Evolutionary conservation across 768 basidiomycete species (phyloP), one percentile per base, ranked within the genome.

Genomic region (Amanita pallidorosea): DNA sequence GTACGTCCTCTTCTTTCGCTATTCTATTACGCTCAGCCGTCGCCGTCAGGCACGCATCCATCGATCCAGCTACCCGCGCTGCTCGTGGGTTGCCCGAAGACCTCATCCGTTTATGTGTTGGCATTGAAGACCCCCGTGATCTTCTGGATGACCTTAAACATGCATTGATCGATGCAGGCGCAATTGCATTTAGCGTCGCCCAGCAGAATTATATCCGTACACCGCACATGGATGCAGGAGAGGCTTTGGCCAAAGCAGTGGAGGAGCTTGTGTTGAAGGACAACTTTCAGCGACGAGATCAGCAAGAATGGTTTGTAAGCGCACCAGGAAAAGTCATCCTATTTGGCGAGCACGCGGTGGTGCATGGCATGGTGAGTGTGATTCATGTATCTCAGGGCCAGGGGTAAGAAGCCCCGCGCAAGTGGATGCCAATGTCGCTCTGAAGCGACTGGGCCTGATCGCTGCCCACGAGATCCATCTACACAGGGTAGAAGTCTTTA

Each of bases 281-380:
- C 53, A 61, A 52, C 23, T 66, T 68, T 44, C 61, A 77, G 45
- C 49, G 37, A 43, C 49, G 22, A 41, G 34, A 51, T 9, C 65
- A 69, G 43, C 36, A 56, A 36, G 85, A 88, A 61, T 88, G 88
- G 83, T 76, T 96, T 47, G 84, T 97, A 52, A 93, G 91, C 52
- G 92, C 96, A 2, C 96, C 96, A 7, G 96, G 96, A 22, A 99
- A 99, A 63, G 88, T 98, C 53, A 98, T 99, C 56, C 66, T 99
- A 55, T 99, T 98, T 57, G 96, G 96, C 44, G 96, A 99, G 68
- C 96, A 99, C 66, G 95, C 96, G 15, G 96, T 99, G 46, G 96
- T 99, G 17, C 85, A 98, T 63, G 96, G 96, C 49, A 86, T 92
- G 46, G 92, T 93, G 63, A 75, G 89, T 81, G 27, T 31, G 55